phyloP scores from a whole-genome alignment of 106 monocot genomes.

The Acorus calamus region DNA sequence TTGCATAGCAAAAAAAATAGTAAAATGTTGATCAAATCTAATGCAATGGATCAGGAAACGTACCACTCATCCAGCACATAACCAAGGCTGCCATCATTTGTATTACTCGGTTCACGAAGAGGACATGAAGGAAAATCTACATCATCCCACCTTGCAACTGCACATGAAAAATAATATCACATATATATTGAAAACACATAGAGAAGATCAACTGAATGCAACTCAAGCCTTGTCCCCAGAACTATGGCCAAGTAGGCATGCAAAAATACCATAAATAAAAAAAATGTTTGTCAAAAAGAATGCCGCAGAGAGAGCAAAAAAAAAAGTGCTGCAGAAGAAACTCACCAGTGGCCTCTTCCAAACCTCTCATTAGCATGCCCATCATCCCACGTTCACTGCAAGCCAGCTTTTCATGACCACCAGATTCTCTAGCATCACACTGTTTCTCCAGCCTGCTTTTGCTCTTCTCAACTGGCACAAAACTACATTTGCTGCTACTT shows the following conservation, averaged over 20 bases:
- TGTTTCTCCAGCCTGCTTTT: background rate
- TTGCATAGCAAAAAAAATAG: background rate
- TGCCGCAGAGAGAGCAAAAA: slow-evolving; percentile 10
- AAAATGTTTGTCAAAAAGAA: background rate
- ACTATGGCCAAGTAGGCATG: background rate
- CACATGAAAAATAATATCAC: slow-evolving; percentile 9
- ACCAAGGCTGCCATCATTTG: slow-evolving; percentile 31
- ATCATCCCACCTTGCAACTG: slow-evolving; percentile 73
- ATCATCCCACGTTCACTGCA: slow-evolving; percentile 4
- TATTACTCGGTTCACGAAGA: slow-evolving; percentile 6
- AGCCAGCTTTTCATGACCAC: background rate
- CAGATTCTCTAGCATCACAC: slow-evolving; percentile 1
- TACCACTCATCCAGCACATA: slow-evolving; percentile 84
- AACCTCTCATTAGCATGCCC: slow-evolving; percentile 30
- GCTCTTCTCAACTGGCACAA: slow-evolving; percentile 3
- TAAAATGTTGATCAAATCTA: background rate
- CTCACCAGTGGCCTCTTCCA: slow-evolving; percentile 12
- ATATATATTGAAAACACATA: background rate
- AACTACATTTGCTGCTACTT: slow-evolving; percentile 6
- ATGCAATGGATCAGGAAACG: slow-evolving; percentile 1
- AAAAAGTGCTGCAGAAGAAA: background rate
- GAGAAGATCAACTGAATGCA: background rate
- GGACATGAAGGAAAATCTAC: slow-evolving; percentile 11
- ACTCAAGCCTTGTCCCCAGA: too few species aligned
- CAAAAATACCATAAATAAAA: background rate